Percentiles rank a stretch among this genome's conserved stretches.
Conservation (phyloP, 75 land plant genomes). For the Larix kaempferi region DNA sequence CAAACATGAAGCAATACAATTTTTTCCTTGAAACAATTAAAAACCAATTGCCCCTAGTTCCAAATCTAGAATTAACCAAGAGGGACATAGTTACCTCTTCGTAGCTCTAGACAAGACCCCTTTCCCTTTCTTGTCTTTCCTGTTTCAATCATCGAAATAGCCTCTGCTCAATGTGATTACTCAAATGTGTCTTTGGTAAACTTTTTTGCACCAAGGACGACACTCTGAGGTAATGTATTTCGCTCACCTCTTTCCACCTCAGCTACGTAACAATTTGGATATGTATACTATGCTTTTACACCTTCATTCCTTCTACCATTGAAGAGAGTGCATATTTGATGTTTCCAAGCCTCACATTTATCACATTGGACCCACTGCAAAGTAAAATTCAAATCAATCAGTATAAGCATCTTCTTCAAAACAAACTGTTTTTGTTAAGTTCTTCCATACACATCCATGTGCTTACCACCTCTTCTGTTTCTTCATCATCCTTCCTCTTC, state of each 20-base stretch:
- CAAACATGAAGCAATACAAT: too few relatives aligned
- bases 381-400: not conserved
- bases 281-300: conserved; percentile 84
- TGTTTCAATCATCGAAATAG: conserved; percentile 61
- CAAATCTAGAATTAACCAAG: too few relatives aligned
- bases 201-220: conserved; percentile 94
- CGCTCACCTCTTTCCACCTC: conserved; percentile 91
- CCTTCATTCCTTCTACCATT: conserved; percentile 92
- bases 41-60: too few relatives aligned
- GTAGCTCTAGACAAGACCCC: conserved; percentile 53
- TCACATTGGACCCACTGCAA: conserved; percentile 98
- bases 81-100: conserved; percentile 62
- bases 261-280: conserved; percentile 74
- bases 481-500: conserved; percentile 94
- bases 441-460: not conserved
- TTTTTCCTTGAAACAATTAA: too few relatives aligned
- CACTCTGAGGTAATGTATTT: conserved; percentile 75
- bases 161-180: conserved; percentile 87
- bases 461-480: conserved; percentile 91
- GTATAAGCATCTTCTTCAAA: not conserved
- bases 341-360: conserved; percentile 95
- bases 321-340: conserved; percentile 94
- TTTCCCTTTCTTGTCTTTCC: conserved; percentile 79
- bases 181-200: conserved; percentile 81
- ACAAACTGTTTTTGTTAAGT: not conserved